A percentile compares a stretch with the other conserved stretches of the same genome.
These are phyloP conservation scores for Aspergillus cejpii DNA, from an alignment of 2,329 filamentous ascomycete species.

Conservation along the genomic window DNA sequence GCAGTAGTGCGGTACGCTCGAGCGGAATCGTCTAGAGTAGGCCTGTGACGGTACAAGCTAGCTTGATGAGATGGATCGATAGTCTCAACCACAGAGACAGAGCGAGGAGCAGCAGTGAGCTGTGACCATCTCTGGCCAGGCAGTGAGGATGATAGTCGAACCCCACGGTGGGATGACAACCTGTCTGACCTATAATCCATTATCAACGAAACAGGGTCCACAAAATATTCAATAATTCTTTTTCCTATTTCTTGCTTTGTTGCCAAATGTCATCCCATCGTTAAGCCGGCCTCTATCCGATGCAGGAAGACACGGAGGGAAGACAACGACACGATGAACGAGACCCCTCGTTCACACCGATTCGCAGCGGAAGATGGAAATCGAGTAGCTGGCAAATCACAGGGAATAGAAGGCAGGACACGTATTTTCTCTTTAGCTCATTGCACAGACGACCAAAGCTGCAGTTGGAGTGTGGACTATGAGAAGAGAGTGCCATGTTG, in stretches of 20 bases:
- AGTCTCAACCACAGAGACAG: constrained; percentile 18
- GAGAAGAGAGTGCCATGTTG: constrained; percentile 11
- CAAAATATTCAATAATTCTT: background rate
- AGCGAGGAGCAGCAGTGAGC: constrained; percentile 16
- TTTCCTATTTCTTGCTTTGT: background rate
- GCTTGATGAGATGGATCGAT: constrained; percentile 20
- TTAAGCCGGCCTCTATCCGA: constrained; percentile 8
- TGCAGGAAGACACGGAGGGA: constrained; percentile 7
- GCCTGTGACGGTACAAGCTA: constrained; percentile 21
- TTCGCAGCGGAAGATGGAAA: constrained; percentile 1
- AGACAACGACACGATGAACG: constrained; percentile 6
- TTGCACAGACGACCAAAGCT: constrained; percentile 10
- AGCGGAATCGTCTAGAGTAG: constrained; percentile 27
- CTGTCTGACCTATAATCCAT: constrained; percentile 34
- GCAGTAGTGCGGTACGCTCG: constrained; percentile 28
- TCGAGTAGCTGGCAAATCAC: constrained; percentile 10
- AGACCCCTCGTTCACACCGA: constrained; percentile 11
- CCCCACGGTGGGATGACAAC: constrained; percentile 22
- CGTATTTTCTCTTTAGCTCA: constrained; percentile 13
- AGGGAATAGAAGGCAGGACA: constrained; percentile 6
- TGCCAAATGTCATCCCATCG: background rate
- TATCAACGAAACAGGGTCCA: constrained; percentile 2
- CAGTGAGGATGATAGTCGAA: constrained; percentile 26
- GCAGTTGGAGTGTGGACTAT: constrained; percentile 12
- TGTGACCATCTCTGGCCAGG: constrained; percentile 30